These are phyloP conservation scores for Rostrohypoxylon terebratum DNA, from an alignment of 495 filamentous ascomycete species.

Conservation along the genomic window DNA sequence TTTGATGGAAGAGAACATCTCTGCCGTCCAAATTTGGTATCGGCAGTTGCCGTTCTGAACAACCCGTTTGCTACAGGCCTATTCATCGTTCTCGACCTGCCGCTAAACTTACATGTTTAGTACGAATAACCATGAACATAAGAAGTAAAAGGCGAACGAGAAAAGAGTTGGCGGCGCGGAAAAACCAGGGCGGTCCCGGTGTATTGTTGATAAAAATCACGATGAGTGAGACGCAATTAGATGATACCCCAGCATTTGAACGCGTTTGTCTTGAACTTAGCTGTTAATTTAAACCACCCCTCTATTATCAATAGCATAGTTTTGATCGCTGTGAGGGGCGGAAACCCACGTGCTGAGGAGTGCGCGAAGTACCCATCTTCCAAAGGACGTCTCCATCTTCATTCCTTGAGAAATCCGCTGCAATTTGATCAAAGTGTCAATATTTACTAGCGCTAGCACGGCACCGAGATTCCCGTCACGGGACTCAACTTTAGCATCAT, in stretches of 20 bases:
- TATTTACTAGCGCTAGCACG: no score
- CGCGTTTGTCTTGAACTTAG: conserved; percentile 27
- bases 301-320: background rate
- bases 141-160: background rate
- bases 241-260: conserved; percentile 39
- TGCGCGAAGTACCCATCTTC: background rate
- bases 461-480: background rate
- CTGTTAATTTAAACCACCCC: background rate
- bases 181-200: background rate
- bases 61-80: no score
- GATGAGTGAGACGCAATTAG: conserved; percentile 21
- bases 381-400: background rate
- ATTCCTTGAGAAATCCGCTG: conserved; percentile 4
- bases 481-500: conserved; percentile 8
- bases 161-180: background rate
- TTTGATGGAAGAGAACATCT: background rate
- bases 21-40: background rate
- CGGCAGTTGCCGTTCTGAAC: background rate
- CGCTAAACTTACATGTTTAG: background rate
- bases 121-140: background rate
- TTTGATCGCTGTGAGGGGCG: background rate
- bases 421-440: background rate
- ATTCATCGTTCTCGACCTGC: background rate
- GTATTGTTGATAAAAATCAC: conserved; percentile 1
- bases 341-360: background rate